Conservation (phyloP, 345 rosid genomes). For the Trapa bicornis region DNA sequence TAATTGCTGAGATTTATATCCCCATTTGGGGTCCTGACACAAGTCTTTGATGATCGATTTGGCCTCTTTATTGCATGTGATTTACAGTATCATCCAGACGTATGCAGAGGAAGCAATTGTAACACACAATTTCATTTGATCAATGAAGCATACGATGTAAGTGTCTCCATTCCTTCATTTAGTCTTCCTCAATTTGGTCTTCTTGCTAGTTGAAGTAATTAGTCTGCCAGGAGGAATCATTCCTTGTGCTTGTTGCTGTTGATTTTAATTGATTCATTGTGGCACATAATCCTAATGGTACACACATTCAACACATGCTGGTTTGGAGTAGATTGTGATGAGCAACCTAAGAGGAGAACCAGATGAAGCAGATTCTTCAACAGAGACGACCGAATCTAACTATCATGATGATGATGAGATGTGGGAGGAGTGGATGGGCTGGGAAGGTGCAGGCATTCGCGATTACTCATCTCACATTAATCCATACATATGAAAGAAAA, state of each 20-base stretch:
- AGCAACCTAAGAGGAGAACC: slow-evolving; percentile 31
- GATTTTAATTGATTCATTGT: neutral
- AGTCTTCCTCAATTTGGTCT: neutral
- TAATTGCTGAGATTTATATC: neutral
- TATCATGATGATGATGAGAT: slow-evolving; percentile 38
- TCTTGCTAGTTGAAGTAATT: neutral
- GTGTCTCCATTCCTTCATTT: slow-evolving; percentile 7
- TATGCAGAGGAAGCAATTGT: slow-evolving; percentile 79
- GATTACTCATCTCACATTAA: slow-evolving; percentile 75
- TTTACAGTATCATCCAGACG: slow-evolving; percentile 93
- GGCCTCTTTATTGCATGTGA: neutral
- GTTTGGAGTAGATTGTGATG: slow-evolving; percentile 45
- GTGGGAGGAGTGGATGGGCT: slow-evolving; percentile 99
- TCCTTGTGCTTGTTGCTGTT: neutral
- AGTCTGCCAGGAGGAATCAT: neutral
- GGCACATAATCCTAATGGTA: neutral
- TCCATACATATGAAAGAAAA: slow-evolving; percentile 40
- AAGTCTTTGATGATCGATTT: slow-evolving; percentile 4
- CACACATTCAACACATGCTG: neutral
- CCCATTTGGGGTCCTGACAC: neutral
- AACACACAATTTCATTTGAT: slow-evolving; percentile 62
- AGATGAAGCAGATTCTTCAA: slow-evolving; percentile 3
- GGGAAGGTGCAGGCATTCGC: slow-evolving; percentile 92
- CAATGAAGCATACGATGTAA: slow-evolving; percentile 85
- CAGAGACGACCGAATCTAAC: slow-evolving; percentile 20